A percentile compares a stretch with the other conserved stretches of the same genome.
These are phyloP conservation scores for Malus hybrid DNA, from an alignment of 331 rosid genomes.

Conservation along the genomic window DNA sequence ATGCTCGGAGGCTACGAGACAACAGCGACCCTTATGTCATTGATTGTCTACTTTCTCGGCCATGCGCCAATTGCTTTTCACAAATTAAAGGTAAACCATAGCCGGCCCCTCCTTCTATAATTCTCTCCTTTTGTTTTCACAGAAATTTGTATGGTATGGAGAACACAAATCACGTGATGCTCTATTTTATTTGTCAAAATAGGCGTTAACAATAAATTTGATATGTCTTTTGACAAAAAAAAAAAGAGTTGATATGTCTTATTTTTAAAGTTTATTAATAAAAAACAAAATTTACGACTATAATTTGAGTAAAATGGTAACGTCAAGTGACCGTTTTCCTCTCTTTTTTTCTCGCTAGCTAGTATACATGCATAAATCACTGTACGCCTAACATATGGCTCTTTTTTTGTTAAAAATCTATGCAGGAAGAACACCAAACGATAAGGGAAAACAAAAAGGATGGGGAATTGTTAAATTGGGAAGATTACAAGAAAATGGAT, in stretches of 20 bases:
- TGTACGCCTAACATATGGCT: neutral
- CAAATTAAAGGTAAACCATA: conserved; percentile 39
- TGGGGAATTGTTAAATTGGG: conserved; percentile 43
- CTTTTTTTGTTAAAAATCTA: neutral
- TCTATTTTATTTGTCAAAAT: too few species aligned
- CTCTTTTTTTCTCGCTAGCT: too few species aligned
- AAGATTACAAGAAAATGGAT: conserved; percentile 70
- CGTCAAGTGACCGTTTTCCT: too few species aligned
- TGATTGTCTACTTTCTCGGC: conserved; percentile 59
- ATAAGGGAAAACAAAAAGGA: conserved; percentile 42
- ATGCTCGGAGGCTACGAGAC: conserved; percentile 83
- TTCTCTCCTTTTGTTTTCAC: too few species aligned
- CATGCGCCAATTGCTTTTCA: conserved; percentile 45
- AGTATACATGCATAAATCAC: neutral
- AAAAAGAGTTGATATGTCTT: too few species aligned
- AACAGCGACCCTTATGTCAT: conserved; percentile 62
- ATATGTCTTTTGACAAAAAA: too few species aligned
- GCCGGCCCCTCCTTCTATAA: neutral
- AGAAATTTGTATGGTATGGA: too few species aligned
- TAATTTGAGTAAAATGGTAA: too few species aligned
- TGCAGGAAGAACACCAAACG: conserved; percentile 66
- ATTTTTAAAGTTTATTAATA: too few species aligned
- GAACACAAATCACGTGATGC: too few species aligned
- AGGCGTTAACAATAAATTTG: too few species aligned
- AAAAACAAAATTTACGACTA: too few species aligned